Conservation (phyloP, 1,284 basidiomycete species). For the Cystobasidium pallidum region DNA sequence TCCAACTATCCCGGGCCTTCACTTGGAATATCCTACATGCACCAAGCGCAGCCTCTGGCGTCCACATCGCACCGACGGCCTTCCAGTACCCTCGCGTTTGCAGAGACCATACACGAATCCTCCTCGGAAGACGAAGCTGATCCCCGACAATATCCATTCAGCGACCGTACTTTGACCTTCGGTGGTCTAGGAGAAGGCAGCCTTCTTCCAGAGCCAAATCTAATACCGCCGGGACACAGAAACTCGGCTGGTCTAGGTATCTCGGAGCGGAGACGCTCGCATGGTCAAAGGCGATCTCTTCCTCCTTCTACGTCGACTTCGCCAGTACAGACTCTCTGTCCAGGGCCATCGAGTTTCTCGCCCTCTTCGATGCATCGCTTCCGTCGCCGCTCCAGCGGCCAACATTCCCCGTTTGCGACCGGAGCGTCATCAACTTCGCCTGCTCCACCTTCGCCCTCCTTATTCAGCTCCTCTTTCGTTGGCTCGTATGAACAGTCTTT, state of each 20-base stretch:
- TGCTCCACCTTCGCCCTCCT: constrained; percentile 27
- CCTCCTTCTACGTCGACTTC: constrained; percentile 26
- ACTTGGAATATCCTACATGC: constrained; percentile 13
- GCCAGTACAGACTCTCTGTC: constrained; percentile 1
- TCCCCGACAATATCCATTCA: neutral
- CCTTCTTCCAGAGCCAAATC: neutral
- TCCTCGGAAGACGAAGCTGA: constrained; percentile 33
- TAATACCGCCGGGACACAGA: neutral
- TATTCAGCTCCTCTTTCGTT: constrained; percentile 50
- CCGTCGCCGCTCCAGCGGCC: constrained; percentile 32
- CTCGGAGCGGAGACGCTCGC: neutral
- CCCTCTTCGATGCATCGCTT: constrained; percentile 1
- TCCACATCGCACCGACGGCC: constrained; percentile 11
- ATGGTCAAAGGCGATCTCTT: constrained; percentile 18
- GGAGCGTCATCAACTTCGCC: constrained; percentile 21
- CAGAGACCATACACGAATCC: constrained; percentile 31
- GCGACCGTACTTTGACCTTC: neutral
- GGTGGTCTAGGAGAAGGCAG: neutral
- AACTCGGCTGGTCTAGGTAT: constrained; percentile 14
- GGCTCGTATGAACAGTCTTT: constrained; percentile 58
- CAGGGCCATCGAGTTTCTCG: constrained; percentile 18
- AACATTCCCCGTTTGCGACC: constrained; percentile 21
- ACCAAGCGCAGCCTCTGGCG: neutral
- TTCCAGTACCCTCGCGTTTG: constrained; percentile 15
- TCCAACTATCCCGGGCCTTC: constrained; percentile 28